Conservation (phyloP, 2,329 filamentous ascomycete genomes). For the Pseudogymnoascus sp. region DNA sequence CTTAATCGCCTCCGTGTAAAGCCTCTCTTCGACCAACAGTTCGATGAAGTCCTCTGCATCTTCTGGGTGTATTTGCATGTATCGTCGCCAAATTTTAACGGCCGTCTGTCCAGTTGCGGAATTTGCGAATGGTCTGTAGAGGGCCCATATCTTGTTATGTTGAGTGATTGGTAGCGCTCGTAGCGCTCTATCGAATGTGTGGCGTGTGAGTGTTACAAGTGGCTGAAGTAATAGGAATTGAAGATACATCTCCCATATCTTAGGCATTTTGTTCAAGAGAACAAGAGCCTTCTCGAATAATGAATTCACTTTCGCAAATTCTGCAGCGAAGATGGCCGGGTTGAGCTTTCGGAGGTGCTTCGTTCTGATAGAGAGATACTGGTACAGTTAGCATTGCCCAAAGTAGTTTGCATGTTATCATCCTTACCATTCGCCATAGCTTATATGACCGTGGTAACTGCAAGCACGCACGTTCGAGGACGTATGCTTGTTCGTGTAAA, state of each 20-base stretch:
- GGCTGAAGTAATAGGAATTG: slow-evolving; percentile 85
- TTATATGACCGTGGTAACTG: slow-evolving; percentile 94
- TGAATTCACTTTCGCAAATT: slow-evolving; percentile 90
- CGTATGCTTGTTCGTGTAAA: slow-evolving; percentile 74
- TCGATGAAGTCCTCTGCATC: slow-evolving; percentile 94
- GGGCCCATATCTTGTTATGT: slow-evolving; percentile 89
- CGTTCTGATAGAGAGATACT: slow-evolving; percentile 81
- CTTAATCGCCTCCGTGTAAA: slow-evolving; percentile 86
- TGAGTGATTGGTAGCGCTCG: slow-evolving; percentile 89
- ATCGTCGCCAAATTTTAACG: slow-evolving; percentile 87
- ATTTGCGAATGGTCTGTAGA: slow-evolving; percentile 86
- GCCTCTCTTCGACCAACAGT: slow-evolving; percentile 69
- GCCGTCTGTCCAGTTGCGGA: slow-evolving; percentile 86
- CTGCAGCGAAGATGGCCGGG: slow-evolving; percentile 67
- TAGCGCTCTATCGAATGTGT: slow-evolving; percentile 86
- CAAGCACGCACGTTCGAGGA: slow-evolving; percentile 84
- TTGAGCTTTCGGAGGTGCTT: slow-evolving; percentile 80
- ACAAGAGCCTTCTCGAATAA: slow-evolving; percentile 90
- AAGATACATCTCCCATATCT: slow-evolving; percentile 97
- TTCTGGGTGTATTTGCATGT: slow-evolving; percentile 95
- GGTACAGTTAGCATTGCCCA: slow-evolving; percentile 18
- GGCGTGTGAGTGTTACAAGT: slow-evolving; percentile 78
- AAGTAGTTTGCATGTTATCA: background rate
- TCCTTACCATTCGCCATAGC: slow-evolving; percentile 82
- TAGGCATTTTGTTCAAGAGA: slow-evolving; percentile 96